A percentile compares a stretch with the other conserved stretches of the same genome.
Conservation (phyloP, 129 eudicot species). For the Gnaphalium uliginosum region DNA sequence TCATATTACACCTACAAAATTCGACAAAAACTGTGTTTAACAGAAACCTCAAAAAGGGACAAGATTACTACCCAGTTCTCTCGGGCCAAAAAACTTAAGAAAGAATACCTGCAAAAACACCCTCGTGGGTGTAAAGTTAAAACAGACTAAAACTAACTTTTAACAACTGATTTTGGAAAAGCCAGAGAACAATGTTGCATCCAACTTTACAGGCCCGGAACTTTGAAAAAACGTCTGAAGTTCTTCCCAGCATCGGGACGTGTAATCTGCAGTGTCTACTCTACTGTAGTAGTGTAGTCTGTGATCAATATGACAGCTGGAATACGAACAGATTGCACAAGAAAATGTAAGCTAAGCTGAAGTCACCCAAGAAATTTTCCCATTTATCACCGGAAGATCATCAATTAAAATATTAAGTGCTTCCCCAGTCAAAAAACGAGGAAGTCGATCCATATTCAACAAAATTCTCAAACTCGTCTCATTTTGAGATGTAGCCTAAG, state of each 20-base stretch:
- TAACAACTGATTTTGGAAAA: slow-evolving; percentile 32
- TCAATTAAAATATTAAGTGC: slow-evolving; percentile 68
- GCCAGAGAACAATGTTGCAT: slow-evolving; percentile 7
- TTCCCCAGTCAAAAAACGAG: slow-evolving; percentile 36
- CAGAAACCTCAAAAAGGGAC: slow-evolving; percentile 24
- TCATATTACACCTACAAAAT: slow-evolving; percentile 32
- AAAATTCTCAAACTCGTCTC: slow-evolving; percentile 87
- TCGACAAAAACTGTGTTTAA: slow-evolving; percentile 22
- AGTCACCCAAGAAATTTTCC: slow-evolving; percentile 62
- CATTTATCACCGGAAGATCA: slow-evolving; percentile 86
- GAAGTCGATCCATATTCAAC: slow-evolving; percentile 76
- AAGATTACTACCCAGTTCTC: slow-evolving; percentile 21
- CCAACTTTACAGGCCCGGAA: slow-evolving; percentile 70
- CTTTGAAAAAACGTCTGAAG: slow-evolving; percentile 63
- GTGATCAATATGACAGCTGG: slow-evolving; percentile 82
- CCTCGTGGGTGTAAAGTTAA: slow-evolving; percentile 9
- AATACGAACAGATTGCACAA: slow-evolving; percentile 64
- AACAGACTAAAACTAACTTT: slow-evolving; percentile 33
- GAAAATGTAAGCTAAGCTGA: slow-evolving; percentile 65
- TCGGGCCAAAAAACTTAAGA: background rate
- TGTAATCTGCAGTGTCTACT: slow-evolving; percentile 60
- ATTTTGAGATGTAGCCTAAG: slow-evolving; percentile 71
- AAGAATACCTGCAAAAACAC: slow-evolving; percentile 11
- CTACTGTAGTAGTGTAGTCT: slow-evolving; percentile 60
- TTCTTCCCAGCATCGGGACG: slow-evolving; percentile 69